Evolutionary conservation across 2,329 filamentous ascomycete genomes (phyloP), one percentile per base, ranked within the genome.

Genomic region (Pyrenophora teres): DNA sequence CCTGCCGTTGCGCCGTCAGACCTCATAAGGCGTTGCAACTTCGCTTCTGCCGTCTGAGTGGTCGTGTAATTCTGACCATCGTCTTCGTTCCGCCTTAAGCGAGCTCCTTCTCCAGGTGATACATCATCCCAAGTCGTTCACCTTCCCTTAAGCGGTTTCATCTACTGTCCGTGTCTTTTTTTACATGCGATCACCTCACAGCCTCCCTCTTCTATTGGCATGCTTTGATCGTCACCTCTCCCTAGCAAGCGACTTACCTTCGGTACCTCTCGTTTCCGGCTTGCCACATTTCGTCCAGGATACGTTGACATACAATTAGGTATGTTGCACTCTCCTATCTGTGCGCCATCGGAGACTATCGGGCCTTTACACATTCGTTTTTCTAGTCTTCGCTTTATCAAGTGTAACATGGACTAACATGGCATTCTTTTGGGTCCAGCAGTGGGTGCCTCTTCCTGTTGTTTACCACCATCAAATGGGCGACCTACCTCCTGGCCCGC

Each of bases 371-470:
- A 60, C 61, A 51, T 53, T 61, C 56, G 55, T 56, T 63, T 59
- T 59, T 37, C 51, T 53, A 47, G 48, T 23, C 23, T 51, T 59
- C 53, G 41, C 55, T 63, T 57, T 45, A 30, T 41, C 44, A 52
- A 42, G 35, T 57, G 39, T 63, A 70, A 62, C 53, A 74, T 75
- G 69, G 66, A 60, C 73, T 76, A 65, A 76, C 63, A 76, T 75
- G 72, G 60, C 72, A 56, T 73, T 72, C 57, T 58, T 74, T 62
- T 76, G 72, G 73, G 60, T 76, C 53, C 73, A 76, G 54, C 73
- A 75, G 71, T 76, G 74, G 74, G 60, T 76, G 51, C 67, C 73
- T 52, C 64, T 76, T 65, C 73, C 74, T 40, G 51, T 75, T 55
- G 56, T 74, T 58, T 64, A 69, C 56, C 70, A 75, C 52, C 65